phyloP scores from a whole-genome alignment of 805 yeast species.

The Candida chauliodis region DNA sequence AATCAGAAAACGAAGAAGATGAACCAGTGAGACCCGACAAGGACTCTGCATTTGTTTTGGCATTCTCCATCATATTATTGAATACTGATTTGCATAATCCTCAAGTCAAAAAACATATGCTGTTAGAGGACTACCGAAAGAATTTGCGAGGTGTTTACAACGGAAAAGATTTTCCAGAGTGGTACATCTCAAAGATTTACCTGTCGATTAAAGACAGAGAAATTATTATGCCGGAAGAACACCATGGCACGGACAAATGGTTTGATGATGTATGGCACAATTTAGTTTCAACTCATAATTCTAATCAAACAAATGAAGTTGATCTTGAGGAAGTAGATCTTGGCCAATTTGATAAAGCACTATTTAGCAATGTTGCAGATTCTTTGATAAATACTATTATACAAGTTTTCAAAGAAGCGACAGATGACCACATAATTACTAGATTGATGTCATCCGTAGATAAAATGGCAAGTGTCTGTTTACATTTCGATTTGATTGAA shows the following conservation, averaged over 20 bases:
- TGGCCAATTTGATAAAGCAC: slow-evolving; percentile 64
- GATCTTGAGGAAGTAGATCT: slow-evolving; percentile 10
- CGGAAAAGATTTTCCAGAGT: slow-evolving; percentile 73
- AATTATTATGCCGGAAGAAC: slow-evolving; percentile 97
- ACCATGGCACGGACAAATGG: slow-evolving; percentile 87
- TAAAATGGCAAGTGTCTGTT: slow-evolving; percentile 75
- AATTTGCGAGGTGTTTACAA: slow-evolving; percentile 80
- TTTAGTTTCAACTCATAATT: slow-evolving; percentile 48
- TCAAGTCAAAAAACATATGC: slow-evolving; percentile 89
- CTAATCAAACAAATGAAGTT: slow-evolving; percentile 23
- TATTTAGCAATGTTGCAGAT: slow-evolving; percentile 63
- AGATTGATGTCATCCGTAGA: slow-evolving; percentile 86
- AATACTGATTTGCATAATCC: slow-evolving; percentile 95
- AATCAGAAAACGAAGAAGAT: slow-evolving; percentile 10
- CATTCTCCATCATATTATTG: slow-evolving; percentile 89
- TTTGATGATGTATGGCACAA: slow-evolving; percentile 86
- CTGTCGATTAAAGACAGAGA: slow-evolving; percentile 78
- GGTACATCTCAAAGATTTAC: slow-evolving; percentile 82
- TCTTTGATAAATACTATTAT: slow-evolving; percentile 70
- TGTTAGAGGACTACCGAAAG: slow-evolving; percentile 71
- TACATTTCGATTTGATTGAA: slow-evolving; percentile 52
- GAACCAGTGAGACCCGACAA: slow-evolving; percentile 63
- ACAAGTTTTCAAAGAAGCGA: slow-evolving; percentile 78
- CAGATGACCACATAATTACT: slow-evolving; percentile 85
- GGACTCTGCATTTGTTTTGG: slow-evolving; percentile 84